Evolutionary conservation across 2,329 filamentous ascomycete genomes (phyloP).

Genomic region (Coleophoma eucalyptorum): DNA sequence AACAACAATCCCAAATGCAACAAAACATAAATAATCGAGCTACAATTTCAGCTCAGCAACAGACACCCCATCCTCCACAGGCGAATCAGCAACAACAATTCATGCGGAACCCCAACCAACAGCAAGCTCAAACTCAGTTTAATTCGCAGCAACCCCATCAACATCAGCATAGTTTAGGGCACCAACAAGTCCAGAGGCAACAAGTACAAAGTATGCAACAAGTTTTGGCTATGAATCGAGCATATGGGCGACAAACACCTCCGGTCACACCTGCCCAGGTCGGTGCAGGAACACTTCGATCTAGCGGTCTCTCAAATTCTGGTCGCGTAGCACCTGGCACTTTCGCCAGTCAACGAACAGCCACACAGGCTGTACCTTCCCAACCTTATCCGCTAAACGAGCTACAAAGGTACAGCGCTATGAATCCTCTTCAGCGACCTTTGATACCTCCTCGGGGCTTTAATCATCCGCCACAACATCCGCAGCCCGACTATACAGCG

Average conservation of each 20-base stretch:
- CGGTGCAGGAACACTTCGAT: not conserved
- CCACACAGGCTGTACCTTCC: not conserved
- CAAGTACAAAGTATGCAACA: constrained; percentile 1
- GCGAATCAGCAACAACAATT: constrained; percentile 5
- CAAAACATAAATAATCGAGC: constrained; percentile 1
- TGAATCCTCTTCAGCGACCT: constrained; percentile 9
- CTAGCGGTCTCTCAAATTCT: not conserved
- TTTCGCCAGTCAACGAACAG: not conserved
- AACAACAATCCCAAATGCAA: constrained; percentile 4
- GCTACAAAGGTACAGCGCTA: no score
- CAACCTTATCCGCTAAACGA: no score
- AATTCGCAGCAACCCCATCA: constrained; percentile 1
- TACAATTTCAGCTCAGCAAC: not conserved
- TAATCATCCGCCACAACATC: constrained; percentile 31
- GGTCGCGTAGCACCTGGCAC: not conserved
- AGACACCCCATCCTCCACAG: not conserved
- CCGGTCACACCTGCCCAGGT: not conserved
- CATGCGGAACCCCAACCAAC: constrained; percentile 5
- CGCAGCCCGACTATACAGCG: constrained; percentile 41
- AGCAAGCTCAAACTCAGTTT: constrained; percentile 8
- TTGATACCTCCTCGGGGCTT: constrained; percentile 32
- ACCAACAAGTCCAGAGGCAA: constrained; percentile 2
- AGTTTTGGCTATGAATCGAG: constrained; percentile 2
- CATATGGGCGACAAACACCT: not conserved
- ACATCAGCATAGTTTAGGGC: constrained; percentile 3